Evolutionary conservation across 163 green algal genomes (phyloP), one percentile per base, ranked within the genome.

Genomic region (Prototheca stagnorum): DNA sequence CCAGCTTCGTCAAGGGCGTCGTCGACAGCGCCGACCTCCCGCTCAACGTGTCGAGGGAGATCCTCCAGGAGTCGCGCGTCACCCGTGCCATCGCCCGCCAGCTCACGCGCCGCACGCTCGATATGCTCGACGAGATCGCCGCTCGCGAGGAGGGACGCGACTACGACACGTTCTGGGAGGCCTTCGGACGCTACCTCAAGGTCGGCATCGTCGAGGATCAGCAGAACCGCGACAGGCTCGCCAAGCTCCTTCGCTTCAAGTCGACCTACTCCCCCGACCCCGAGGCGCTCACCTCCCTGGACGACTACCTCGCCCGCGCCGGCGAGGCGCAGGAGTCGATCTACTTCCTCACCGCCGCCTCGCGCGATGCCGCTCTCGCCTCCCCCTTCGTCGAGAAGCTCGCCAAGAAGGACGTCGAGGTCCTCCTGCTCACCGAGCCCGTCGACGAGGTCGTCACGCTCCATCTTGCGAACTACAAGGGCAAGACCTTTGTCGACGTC

Each of bases 21-120:
- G 84, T 98, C 4, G 89, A 98, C 78, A 87, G 67, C 37, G 77
- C 70, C 26, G 89, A 98, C 73, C 77, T 98, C 56, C 88, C 89
- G 4, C 81, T 98, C 41, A 98, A 98, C 61, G 86, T 98, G 5
- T 88, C 70, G 11, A 75, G 90, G 46, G 89, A 98, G 66, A 97
- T 98, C 58, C 64, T 98, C 44, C 86, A 96, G 75, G 85, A 97
- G 73, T 80, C 56, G 17, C 70, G 83, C 42, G 77, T 95, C 44
- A 77, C 92, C 55, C 76, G 86, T 20, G 70, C 90, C 37, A 99
- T 99, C 57, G 68, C 74, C 49, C 87, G 86, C 65, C 83, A 95
- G 67, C 73, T 99, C 33, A 72, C 93, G 20, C 82, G 82, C 60
- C 53, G 61, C n/a, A 47, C 72, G 0, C 56, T 98, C 4, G 88